These are phyloP conservation scores for Ophiocordyceps sinensis DNA, from an alignment of 2,329 filamentous ascomycete genomes.

Conservation along the genomic window DNA sequence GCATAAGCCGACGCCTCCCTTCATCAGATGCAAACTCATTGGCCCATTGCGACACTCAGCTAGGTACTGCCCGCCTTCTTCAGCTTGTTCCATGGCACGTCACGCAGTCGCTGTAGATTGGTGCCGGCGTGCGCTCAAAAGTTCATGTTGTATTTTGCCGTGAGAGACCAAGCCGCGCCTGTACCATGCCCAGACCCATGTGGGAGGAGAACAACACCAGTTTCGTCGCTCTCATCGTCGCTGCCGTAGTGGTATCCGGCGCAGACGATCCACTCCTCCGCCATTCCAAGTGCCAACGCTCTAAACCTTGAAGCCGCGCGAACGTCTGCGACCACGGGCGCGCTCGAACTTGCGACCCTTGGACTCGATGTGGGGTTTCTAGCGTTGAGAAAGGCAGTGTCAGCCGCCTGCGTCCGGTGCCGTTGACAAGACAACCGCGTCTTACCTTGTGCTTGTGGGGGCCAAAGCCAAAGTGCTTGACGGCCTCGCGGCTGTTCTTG, in stretches of 20 bases:
- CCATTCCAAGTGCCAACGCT: conserved; percentile 16
- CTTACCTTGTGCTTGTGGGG: conserved; percentile 91
- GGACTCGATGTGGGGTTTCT: conserved; percentile 95
- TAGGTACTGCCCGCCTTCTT: too few relatives aligned
- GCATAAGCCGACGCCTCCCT: not conserved
- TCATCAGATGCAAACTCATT: too few relatives aligned
- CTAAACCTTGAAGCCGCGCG: conserved; percentile 99
- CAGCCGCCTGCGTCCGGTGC: not conserved
- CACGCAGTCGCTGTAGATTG: not conserved
- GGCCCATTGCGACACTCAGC: too few relatives aligned
- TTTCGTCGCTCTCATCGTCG: conserved; percentile 11
- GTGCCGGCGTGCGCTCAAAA: conserved; percentile 4
- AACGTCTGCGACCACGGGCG: conserved; percentile 96
- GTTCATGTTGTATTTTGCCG: conserved; percentile 20
- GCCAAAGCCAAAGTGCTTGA: conserved; percentile 99
- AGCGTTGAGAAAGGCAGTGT: conserved; percentile 5
- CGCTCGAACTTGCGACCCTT: conserved; percentile 99
- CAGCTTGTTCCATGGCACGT: not conserved
- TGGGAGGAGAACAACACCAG: conserved; percentile 16
- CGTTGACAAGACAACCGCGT: not conserved
- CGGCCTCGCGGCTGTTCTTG: conserved; percentile 94
- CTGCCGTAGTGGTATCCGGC: conserved; percentile 1
- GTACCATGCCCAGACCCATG: conserved; percentile 24
- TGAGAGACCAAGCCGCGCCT: conserved; percentile 33
- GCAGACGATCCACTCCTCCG: conserved; percentile 1